Conservation (phyloP, 352 stramenopile species). For the Thalassiosira hispida region DNA sequence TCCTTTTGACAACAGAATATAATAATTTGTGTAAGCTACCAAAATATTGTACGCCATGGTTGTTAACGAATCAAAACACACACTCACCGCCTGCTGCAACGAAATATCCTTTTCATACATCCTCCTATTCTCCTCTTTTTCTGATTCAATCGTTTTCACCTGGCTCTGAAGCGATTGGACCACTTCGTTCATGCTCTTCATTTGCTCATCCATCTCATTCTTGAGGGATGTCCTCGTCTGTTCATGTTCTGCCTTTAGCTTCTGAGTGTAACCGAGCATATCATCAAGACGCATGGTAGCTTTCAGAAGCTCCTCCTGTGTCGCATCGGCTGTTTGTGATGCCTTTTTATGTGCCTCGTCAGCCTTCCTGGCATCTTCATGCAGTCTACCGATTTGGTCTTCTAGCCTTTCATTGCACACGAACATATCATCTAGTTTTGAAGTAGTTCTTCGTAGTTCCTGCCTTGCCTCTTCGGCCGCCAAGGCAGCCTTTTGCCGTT, state of each 20-base stretch:
- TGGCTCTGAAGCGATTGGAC: slow-evolving; percentile 44
- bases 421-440: background rate
- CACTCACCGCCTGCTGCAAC: slow-evolving; percentile 48
- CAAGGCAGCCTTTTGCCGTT: background rate
- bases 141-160: slow-evolving; percentile 34
- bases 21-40: background rate
- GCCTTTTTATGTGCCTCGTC: slow-evolving; percentile 6
- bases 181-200: slow-evolving; percentile 39
- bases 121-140: slow-evolving; percentile 49
- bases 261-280: slow-evolving; percentile 39
- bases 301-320: slow-evolving; percentile 14
- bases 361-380: slow-evolving; percentile 8
- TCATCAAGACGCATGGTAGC: slow-evolving; percentile 32
- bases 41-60: background rate
- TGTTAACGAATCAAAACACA: too few relatives aligned
- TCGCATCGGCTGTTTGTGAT: slow-evolving; percentile 16
- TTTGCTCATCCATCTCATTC: slow-evolving; percentile 37
- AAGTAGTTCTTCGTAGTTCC: slow-evolving; percentile 1
- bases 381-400: background rate
- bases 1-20: slow-evolving; percentile 29
- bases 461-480: background rate
- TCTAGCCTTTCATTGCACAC: background rate
- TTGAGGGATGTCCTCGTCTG: slow-evolving; percentile 1
- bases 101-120: slow-evolving; percentile 58
- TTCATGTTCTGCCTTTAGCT: slow-evolving; percentile 42